Percentiles rank a stretch among this genome's conserved stretches.
phyloP scores from a whole-genome alignment of 164 flowering plant species.

The Magnolia kwangsiensis region DNA sequence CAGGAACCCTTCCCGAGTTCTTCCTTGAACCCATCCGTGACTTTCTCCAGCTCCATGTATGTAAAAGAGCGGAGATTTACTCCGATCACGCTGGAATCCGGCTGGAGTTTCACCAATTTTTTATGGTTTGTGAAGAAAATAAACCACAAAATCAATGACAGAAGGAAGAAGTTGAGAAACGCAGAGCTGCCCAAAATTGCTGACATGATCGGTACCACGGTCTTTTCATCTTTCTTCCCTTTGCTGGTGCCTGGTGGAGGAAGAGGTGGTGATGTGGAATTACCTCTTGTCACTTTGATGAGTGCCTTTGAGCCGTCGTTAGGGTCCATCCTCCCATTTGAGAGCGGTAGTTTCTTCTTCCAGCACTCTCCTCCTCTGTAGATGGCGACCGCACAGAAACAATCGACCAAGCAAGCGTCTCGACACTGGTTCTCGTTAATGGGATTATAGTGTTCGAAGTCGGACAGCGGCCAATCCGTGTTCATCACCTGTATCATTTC shows the following conservation, averaged over 20 bases:
- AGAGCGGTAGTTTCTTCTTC: conserved; percentile 21
- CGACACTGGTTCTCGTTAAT: conserved; percentile 32
- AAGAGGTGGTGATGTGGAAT: background rate
- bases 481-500: conserved; percentile 7
- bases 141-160: background rate
- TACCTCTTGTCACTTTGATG: conserved; percentile 11
- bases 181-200: conserved; percentile 10
- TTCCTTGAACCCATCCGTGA: conserved; percentile 21
- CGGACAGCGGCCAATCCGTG: conserved; percentile 42
- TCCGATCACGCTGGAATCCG: background rate
- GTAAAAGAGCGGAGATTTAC: conserved; percentile 11
- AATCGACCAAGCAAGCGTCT: conserved; percentile 43
- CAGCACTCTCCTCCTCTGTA: conserved; percentile 17
- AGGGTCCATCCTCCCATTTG: conserved; percentile 12
- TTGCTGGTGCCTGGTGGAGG: background rate
- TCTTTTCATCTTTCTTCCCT: background rate
- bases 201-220: background rate
- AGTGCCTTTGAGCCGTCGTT: conserved; percentile 12
- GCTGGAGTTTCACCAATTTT: background rate
- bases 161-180: conserved; percentile 8
- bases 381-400: conserved; percentile 47
- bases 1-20: conserved; percentile 16
- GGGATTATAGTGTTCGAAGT: conserved; percentile 20
- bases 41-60: conserved; percentile 20
- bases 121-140: background rate